These are phyloP conservation scores for Alternaria sp. DNA, from an alignment of 2,329 filamentous ascomycete species.

Conservation along the genomic window DNA sequence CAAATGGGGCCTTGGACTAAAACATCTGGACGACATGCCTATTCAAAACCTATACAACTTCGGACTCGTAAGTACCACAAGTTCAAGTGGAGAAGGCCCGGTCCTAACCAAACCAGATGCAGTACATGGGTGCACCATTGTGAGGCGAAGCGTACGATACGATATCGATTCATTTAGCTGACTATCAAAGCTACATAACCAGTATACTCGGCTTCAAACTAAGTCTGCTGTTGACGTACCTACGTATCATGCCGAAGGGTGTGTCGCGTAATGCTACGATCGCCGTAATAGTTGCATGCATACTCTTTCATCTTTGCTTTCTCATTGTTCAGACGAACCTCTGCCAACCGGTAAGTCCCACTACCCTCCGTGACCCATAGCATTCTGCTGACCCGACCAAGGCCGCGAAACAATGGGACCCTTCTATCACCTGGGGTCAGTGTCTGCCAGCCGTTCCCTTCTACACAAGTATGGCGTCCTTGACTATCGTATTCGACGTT, in stretches of 20 bases:
- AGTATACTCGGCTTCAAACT: constrained; percentile 30
- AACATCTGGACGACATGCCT: constrained; percentile 20
- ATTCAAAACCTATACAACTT: constrained; percentile 23
- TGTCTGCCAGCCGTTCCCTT: constrained; percentile 24
- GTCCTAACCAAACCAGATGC: constrained; percentile 19
- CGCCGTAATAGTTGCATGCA: constrained; percentile 19
- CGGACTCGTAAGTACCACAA: constrained; percentile 13
- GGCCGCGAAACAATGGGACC: constrained; percentile 26
- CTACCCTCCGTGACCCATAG: too few relatives aligned
- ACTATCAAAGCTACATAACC: constrained; percentile 20
- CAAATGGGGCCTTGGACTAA: constrained; percentile 26
- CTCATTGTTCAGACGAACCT: constrained; percentile 23
- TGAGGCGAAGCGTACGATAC: neutral
- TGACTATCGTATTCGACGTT: constrained; percentile 23
- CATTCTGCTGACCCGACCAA: neutral
- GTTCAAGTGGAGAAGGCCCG: neutral
- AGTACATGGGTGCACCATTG: constrained; percentile 30
- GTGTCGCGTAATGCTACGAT: constrained; percentile 19
- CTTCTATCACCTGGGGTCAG: constrained; percentile 17
- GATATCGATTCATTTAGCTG: neutral
- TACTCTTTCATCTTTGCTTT: constrained; percentile 23
- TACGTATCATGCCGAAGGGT: constrained; percentile 28
- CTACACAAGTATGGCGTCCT: constrained; percentile 26
- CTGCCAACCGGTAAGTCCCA: constrained; percentile 20
- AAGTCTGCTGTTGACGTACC: constrained; percentile 23